These are phyloP conservation scores for Cyclotella cryptica DNA, from an alignment of 108 stramenopile genomes.

Conservation along the genomic window DNA sequence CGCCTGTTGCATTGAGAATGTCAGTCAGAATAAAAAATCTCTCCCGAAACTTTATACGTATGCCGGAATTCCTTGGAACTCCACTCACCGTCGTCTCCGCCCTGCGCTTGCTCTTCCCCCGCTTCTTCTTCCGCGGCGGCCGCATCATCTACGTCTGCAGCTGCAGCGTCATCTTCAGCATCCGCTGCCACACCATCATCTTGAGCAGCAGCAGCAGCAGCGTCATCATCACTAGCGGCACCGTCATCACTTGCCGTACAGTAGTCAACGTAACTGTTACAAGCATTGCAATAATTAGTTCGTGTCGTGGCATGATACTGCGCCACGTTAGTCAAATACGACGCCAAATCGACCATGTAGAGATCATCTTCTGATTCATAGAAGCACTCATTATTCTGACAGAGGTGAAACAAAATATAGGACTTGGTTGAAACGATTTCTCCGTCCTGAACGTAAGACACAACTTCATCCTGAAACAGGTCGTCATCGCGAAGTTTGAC, in stretches of 20 bases:
- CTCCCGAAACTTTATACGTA: too few relatives aligned
- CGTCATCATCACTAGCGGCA: constrained; percentile 1
- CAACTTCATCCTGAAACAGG: constrained; percentile 40
- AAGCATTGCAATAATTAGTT: constrained; percentile 61
- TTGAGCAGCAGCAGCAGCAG: constrained; percentile 24
- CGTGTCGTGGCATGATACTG: constrained; percentile 55
- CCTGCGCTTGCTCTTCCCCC: background rate
- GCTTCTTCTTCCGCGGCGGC: constrained; percentile 10
- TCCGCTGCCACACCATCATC: constrained; percentile 24
- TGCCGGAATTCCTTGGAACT: too few relatives aligned
- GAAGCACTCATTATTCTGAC: constrained; percentile 55
- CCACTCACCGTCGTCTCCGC: too few relatives aligned
- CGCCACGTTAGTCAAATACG: constrained; percentile 59
- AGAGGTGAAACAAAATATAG: constrained; percentile 69
- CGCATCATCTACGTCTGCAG: background rate
- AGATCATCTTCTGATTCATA: constrained; percentile 58
- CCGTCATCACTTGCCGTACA: constrained; percentile 40
- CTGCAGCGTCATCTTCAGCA: constrained; percentile 3
- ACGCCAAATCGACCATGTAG: constrained; percentile 64
- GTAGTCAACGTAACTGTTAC: constrained; percentile 60
- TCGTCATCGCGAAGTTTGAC: constrained; percentile 41
- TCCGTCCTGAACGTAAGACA: constrained; percentile 37
- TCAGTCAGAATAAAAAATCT: background rate
- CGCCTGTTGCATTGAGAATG: background rate
- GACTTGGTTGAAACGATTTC: constrained; percentile 57